A percentile compares a stretch with the other conserved stretches of the same genome.
Evolutionary conservation across 2,329 filamentous ascomycete species (phyloP).

Genomic region (Botrytis medusae): DNA sequence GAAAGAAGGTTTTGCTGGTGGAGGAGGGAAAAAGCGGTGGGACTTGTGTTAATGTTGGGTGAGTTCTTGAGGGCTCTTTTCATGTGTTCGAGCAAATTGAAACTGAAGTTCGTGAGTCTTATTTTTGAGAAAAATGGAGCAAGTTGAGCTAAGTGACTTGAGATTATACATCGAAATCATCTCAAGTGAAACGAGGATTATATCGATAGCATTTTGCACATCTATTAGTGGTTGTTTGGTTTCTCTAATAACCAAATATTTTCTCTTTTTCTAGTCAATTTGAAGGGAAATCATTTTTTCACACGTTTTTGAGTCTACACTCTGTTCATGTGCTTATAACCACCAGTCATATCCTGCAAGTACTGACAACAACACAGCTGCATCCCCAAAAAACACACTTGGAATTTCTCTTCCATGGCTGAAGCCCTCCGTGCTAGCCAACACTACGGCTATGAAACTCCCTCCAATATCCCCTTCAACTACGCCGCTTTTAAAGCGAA

Average conservation of each 20-base stretch:
- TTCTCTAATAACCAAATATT: background rate
- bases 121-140: background rate
- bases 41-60: conserved; percentile 55
- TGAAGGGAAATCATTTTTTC: background rate
- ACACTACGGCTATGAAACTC: conserved; percentile 50
- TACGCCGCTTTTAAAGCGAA: conserved; percentile 49
- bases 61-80: conserved; percentile 30
- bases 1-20: conserved; percentile 50
- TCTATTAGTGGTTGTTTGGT: background rate
- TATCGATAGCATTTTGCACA: too few relatives aligned
- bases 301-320: background rate
- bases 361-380: conserved; percentile 41
- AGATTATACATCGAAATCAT: background rate
- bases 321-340: background rate
- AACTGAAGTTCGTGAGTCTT: background rate
- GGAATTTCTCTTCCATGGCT: conserved; percentile 51
- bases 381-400: conserved; percentile 54
- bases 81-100: background rate
- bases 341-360: background rate
- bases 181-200: background rate
- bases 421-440: conserved; percentile 47
- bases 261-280: background rate
- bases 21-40: conserved; percentile 50
- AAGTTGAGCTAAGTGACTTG: background rate
- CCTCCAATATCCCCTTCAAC: conserved; percentile 44